Percentiles rank a stretch among this genome's conserved stretches.
phyloP scores from a whole-genome alignment of 2,329 filamentous ascomycete species.

The Piedraia hortae region DNA sequence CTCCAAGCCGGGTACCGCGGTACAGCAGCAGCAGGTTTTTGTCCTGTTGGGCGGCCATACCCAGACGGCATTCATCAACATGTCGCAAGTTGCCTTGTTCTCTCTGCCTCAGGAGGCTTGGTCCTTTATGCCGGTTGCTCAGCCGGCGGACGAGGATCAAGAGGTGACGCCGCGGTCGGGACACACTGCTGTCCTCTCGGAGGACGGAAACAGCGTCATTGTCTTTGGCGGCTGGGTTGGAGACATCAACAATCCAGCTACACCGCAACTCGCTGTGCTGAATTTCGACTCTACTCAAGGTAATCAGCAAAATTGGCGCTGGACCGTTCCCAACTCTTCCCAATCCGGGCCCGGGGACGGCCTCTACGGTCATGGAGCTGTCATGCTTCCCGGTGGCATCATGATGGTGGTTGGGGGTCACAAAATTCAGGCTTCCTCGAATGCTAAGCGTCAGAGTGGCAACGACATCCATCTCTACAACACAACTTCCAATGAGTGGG shows the following conservation, averaged over 20 bases:
- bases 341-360: slow-evolving; percentile 21
- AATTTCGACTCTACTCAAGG: slow-evolving; percentile 49
- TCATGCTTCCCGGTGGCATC: slow-evolving; percentile 31
- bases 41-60: slow-evolving; percentile 73
- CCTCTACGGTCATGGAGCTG: slow-evolving; percentile 32
- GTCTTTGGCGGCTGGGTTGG: slow-evolving; percentile 85
- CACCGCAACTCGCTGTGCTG: slow-evolving; percentile 56
- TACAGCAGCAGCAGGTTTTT: slow-evolving; percentile 49
- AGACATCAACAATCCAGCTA: slow-evolving; percentile 43
- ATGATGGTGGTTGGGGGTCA: slow-evolving; percentile 36
- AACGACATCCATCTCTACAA: slow-evolving; percentile 28
- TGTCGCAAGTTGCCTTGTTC: slow-evolving; percentile 72
- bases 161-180: slow-evolving; percentile 58
- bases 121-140: slow-evolving; percentile 47
- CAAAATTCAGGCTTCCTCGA: slow-evolving; percentile 17
- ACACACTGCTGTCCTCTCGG: slow-evolving; percentile 56
- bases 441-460: slow-evolving; percentile 13
- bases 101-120: slow-evolving; percentile 65
- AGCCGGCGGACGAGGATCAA: slow-evolving; percentile 17
- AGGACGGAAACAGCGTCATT: slow-evolving; percentile 51
- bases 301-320: slow-evolving; percentile 33
- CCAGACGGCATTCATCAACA: slow-evolving; percentile 62
- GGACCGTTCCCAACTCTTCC: slow-evolving; percentile 28
- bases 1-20: slow-evolving; percentile 23
- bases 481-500: slow-evolving; percentile 30